Conservation (phyloP, 2,329 filamentous ascomycete species). For the Zasmidium cellare region DNA sequence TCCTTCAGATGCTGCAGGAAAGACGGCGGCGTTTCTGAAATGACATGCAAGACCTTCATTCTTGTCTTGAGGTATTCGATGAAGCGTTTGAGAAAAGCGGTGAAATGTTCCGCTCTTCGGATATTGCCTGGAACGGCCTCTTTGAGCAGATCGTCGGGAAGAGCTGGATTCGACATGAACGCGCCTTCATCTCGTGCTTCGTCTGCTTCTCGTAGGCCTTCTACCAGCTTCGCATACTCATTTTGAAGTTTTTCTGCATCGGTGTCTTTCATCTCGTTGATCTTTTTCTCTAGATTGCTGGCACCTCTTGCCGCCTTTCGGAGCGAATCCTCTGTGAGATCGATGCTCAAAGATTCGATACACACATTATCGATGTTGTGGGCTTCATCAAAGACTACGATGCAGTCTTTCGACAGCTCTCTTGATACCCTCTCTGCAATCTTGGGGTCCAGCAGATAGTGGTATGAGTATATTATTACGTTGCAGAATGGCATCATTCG, state of each 20-base stretch:
- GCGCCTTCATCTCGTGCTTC: conserved; percentile 89
- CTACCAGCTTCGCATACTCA: conserved; percentile 93
- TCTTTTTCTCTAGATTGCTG: conserved; percentile 85
- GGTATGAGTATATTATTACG: conserved; percentile 99
- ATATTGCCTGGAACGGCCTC: conserved; percentile 98
- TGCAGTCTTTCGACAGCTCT: conserved; percentile 96
- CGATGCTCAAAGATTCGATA: conserved; percentile 95
- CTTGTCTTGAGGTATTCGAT: conserved; percentile 94
- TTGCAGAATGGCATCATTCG: conserved; percentile 99
- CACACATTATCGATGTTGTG: conserved; percentile 99
- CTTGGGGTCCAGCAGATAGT: conserved; percentile 96
- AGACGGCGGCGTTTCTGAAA: conserved; percentile 92
- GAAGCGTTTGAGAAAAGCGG: conserved; percentile 91
- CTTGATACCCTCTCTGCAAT: conserved; percentile 94
- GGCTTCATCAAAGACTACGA: conserved; percentile 97
- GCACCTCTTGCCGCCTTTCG: conserved; percentile 88
- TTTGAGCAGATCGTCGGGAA: conserved; percentile 90
- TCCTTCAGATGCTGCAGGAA: conserved; percentile 93
- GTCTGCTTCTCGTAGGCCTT: conserved; percentile 84
- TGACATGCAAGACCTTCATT: conserved; percentile 97
- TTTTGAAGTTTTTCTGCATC: conserved; percentile 92
- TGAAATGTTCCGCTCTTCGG: conserved; percentile 90
- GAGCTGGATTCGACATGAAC: conserved; percentile 94
- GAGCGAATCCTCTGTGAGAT: conserved; percentile 92
- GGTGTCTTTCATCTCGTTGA: conserved; percentile 91